Evolutionary conservation across 768 basidiomycete species (phyloP).

Genomic region (Mycena alexandri): DNA sequence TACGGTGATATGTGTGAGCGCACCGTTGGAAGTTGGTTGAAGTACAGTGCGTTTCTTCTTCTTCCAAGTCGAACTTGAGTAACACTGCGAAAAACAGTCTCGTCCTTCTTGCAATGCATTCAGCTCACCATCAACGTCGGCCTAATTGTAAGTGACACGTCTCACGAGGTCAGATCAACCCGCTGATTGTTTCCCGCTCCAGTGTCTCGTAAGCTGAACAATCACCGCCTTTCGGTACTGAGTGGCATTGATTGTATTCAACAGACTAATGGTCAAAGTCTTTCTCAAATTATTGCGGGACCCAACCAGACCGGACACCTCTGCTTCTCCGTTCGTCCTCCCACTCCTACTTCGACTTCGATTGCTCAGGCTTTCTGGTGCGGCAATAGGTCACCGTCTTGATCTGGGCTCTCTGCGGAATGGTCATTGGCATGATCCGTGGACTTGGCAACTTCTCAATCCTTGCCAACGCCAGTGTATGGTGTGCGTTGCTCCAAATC

Average conservation of each 20-base stretch:
- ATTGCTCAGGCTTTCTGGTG: no score
- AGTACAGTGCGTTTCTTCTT: slow-evolving; percentile 4
- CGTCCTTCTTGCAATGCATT: slow-evolving; percentile 16
- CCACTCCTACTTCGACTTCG: no score
- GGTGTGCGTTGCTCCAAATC: neutral
- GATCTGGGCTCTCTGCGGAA: slow-evolving; percentile 17
- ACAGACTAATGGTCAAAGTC: slow-evolving; percentile 19
- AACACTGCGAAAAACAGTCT: slow-evolving; percentile 2
- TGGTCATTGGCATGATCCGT: slow-evolving; percentile 20
- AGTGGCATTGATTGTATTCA: neutral
- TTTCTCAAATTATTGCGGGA: slow-evolving; percentile 13
- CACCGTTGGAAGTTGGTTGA: slow-evolving; percentile 16
- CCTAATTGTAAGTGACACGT: slow-evolving; percentile 13
- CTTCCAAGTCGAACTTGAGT: no score
- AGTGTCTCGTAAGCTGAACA: slow-evolving; percentile 17
- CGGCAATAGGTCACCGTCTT: slow-evolving; percentile 17
- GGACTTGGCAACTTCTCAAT: slow-evolving; percentile 16
- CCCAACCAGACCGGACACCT: slow-evolving; percentile 14
- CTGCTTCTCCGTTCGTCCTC: slow-evolving; percentile 13
- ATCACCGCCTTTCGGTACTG: no score
- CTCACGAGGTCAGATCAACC: no score
- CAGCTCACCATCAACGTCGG: slow-evolving; percentile 22
- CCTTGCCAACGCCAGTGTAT: slow-evolving; percentile 15
- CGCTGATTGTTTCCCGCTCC: no score
- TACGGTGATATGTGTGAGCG: slow-evolving; percentile 23